Percentiles rank a stretch among this genome's conserved stretches.
phyloP scores from a whole-genome alignment of 176 grass and related monocot species.

The barley (Hordeum vulgare) region DNA sequence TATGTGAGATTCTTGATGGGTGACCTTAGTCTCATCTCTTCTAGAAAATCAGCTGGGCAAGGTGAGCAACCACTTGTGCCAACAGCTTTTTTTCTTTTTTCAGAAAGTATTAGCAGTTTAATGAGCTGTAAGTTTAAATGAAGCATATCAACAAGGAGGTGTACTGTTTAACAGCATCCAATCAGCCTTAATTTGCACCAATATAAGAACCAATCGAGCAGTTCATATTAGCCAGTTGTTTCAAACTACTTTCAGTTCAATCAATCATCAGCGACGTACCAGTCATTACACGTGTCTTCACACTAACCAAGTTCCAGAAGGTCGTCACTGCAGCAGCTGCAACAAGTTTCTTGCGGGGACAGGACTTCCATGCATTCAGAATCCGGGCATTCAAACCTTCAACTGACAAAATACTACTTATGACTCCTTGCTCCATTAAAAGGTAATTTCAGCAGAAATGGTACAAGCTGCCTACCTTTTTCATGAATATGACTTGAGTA shows the following conservation, averaged over 20 bases:
- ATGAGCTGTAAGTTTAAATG: not conserved
- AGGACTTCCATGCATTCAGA: slow-evolving; percentile 55
- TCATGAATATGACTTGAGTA: slow-evolving; percentile 48
- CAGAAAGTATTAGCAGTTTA: not conserved
- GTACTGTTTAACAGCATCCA: not conserved
- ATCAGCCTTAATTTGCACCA: not conserved
- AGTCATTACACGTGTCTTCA: slow-evolving; percentile 54
- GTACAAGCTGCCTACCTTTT: slow-evolving; percentile 29
- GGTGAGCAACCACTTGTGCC: not conserved
- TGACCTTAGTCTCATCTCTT: no score
- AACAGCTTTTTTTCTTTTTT: not conserved
- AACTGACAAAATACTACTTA: slow-evolving; percentile 25
- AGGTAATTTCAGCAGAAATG: not conserved
- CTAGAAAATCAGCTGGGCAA: not conserved
- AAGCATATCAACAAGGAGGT: not conserved
- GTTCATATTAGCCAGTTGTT: not conserved
- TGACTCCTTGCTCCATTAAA: not conserved
- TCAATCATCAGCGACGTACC: slow-evolving; percentile 14
- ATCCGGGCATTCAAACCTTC: slow-evolving; percentile 13
- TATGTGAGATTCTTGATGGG: not conserved
- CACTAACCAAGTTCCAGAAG: slow-evolving; percentile 58
- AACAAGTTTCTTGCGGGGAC: slow-evolving; percentile 66
- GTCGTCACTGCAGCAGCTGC: slow-evolving; percentile 30
- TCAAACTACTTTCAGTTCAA: not conserved
- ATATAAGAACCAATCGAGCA: not conserved